Base-by-base conservation (phyloP, 495 filamentous ascomycete genomes). In the Hypoxylon fragiforme region DNA sequence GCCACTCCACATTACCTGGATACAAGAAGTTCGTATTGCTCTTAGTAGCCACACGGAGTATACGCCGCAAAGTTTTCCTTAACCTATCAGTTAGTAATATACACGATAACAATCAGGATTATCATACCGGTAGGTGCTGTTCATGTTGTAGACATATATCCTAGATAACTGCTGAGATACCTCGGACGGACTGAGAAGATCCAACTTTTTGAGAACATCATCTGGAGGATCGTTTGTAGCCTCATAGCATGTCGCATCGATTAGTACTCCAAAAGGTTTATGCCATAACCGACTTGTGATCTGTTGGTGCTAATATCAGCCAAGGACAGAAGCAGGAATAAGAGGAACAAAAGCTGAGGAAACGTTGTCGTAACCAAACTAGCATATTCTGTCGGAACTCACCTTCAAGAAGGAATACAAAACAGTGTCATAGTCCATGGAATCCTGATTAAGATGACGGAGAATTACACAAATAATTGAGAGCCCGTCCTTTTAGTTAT, bases 121-220 rank as follows among this genome's bases (percentile, higher is more conserved):
- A 30, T 14, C 64, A 43, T 67, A 75, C 73, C 75, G 73, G 57
- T 73, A 83, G 3, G 80, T 78, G 55, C 75, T 84, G 59, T 87
- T 87, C 83, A 85, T 86, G 57, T 87, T 87, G 67, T 86, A 87
- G 41, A 86, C 72, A 49, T 85, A 87, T 14, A 82, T 68, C 41
- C 81, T 70, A 9, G 73, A 70, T 3, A 85, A 71, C 40, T 84
- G 77, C 37, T 71, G 72, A 8, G 78, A 67, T 38, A 85, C 64
- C 47, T 87, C 84, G 3, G 71, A 71, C 3, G 84, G 84, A 24
- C 80, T 83, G 8, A 87, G 73, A 16, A 70, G 66, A 52, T 84
- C 80, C 13, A 85, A 61, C 49, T 77, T 82, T 12, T 73, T 73
- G 59, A 83, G 79, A 9, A 87, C 50, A 12, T 79, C 76, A 57